Evolutionary conservation across 352 stramenopile species (phyloP).

Genomic region (Hyaloperonospora brassicae): DNA sequence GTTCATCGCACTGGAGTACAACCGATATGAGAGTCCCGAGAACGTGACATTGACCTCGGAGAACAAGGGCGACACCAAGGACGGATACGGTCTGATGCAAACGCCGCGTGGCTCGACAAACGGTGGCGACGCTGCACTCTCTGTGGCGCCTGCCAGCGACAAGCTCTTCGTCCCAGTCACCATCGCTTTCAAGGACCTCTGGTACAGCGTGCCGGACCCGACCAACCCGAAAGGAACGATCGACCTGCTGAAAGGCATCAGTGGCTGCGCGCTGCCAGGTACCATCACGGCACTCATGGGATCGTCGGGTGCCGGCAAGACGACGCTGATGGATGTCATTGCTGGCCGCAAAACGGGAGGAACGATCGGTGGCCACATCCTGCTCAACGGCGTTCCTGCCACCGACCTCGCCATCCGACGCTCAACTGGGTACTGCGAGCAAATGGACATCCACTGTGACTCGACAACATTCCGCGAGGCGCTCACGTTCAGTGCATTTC

Average conservation of each 20-base stretch:
- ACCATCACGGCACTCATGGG: constrained; percentile 4
- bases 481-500: constrained; percentile 24
- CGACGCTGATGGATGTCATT: constrained; percentile 20
- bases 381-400: constrained; percentile 48
- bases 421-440: constrained; percentile 49
- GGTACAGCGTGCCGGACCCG: constrained; percentile 13
- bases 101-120: constrained; percentile 2
- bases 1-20: constrained; percentile 11
- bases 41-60: constrained; percentile 2
- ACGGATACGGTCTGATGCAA: constrained; percentile 3
- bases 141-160: background rate
- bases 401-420: constrained; percentile 39
- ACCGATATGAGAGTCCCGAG: constrained; percentile 15
- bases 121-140: background rate
- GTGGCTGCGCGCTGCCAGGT: background rate
- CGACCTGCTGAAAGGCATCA: constrained; percentile 1
- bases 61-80: background rate
- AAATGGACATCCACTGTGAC: constrained; percentile 83
- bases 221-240: constrained; percentile 1
- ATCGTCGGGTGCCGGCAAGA: constrained; percentile 12
- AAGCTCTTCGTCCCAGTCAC: constrained; percentile 10
- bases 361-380: constrained; percentile 9
- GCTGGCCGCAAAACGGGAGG: constrained; percentile 15
- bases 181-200: constrained; percentile 15
- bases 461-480: constrained; percentile 80